phyloP scores from a whole-genome alignment of 169 alveolate species.

The Plasmodium ovale region DNA sequence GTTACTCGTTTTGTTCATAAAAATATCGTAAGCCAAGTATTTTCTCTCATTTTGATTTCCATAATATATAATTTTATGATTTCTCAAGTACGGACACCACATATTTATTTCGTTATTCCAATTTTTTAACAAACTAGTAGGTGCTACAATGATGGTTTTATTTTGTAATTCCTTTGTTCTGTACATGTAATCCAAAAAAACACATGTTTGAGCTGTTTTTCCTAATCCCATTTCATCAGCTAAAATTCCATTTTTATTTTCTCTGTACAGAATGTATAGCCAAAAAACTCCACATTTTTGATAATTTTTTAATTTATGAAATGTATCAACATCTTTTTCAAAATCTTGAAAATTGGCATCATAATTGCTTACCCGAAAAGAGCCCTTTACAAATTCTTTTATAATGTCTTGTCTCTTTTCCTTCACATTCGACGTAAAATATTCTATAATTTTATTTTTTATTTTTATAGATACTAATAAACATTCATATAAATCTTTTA shows the following conservation, averaged over 20 bases:
- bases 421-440: slow-evolving; percentile 15
- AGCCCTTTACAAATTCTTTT: slow-evolving; percentile 68
- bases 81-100: slow-evolving; percentile 90
- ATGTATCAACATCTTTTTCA: slow-evolving; percentile 69
- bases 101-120: slow-evolving; percentile 89
- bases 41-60: slow-evolving; percentile 85
- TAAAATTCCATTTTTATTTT: slow-evolving; percentile 87
- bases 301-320: slow-evolving; percentile 84
- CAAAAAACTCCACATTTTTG: slow-evolving; percentile 92
- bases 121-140: slow-evolving; percentile 88
- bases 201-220: slow-evolving; percentile 91
- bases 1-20: slow-evolving; percentile 19
- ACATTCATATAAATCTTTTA: slow-evolving; percentile 37
- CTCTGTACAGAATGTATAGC: slow-evolving; percentile 86
- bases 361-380: slow-evolving; percentile 46
- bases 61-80: slow-evolving; percentile 85
- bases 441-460: slow-evolving; percentile 60
- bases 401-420: slow-evolving; percentile 52
- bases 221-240: slow-evolving; percentile 96
- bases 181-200: slow-evolving; percentile 81
- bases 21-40: slow-evolving; percentile 76
- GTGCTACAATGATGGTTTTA: slow-evolving; percentile 88
- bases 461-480: slow-evolving; percentile 22
- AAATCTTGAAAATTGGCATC: slow-evolving; percentile 44
- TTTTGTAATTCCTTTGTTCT: slow-evolving; percentile 62